A percentile compares a stretch with the other conserved stretches of the same genome.
Evolutionary conservation across 345 rosid species (phyloP).

Genomic region (Psidium guajava): DNA sequence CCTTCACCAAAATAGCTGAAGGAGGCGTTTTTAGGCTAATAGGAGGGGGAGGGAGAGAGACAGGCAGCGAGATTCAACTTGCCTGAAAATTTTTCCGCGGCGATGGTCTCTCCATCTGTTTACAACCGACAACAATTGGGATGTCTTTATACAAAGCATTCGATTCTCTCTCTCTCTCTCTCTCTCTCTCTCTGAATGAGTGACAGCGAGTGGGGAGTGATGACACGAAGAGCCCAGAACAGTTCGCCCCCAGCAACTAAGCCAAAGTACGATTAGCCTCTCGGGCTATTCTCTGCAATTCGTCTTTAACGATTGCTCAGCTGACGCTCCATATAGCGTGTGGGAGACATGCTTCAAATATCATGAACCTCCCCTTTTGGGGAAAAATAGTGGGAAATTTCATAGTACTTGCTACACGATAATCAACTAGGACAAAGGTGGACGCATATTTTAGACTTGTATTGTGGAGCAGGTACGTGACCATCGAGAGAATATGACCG

Average conservation of each 20-base stretch:
- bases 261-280: not conserved
- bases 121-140: slow-evolving; percentile 5
- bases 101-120: not conserved
- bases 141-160: slow-evolving; percentile 20
- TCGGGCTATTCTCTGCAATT: not conserved
- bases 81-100: not conserved
- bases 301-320: not conserved
- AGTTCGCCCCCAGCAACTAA: not conserved
- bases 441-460: not conserved
- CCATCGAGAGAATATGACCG: not conserved
- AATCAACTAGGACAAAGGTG: not conserved
- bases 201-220: not conserved
- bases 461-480: not conserved
- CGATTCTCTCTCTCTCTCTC: slow-evolving; percentile 5
- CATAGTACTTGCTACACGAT: not conserved
- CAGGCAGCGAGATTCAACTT: not conserved
- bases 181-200: not conserved
- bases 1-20: not conserved
- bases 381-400: not conserved
- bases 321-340: not conserved
- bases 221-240: not conserved
- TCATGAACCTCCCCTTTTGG: not conserved
- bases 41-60: not conserved
- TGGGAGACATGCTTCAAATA: not conserved
- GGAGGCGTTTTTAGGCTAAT: not conserved